Evolutionary conservation across 2,329 filamentous ascomycete genomes (phyloP), one percentile per base, ranked within the genome.

Genomic region (Trichoderma citrinoviride): DNA sequence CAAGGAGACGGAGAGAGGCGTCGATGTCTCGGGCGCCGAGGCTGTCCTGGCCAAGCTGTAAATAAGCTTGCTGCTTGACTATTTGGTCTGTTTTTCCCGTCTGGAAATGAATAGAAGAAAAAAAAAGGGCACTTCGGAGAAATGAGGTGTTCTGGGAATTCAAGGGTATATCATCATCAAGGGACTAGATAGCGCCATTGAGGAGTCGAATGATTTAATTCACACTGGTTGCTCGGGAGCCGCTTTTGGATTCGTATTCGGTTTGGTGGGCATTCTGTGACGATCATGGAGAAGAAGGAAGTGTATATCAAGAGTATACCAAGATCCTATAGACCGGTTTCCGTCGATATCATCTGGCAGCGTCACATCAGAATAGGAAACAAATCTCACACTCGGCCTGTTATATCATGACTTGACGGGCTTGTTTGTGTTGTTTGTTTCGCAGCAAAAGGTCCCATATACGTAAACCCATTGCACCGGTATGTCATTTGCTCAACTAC

Each of bases 1-100:
- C 79, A 88, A 86, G 73, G 92, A 96, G 81, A 77, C 79, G 27
- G 83, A 79, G 64, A 74, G 74, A 60, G 78, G 78, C 71, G 80
- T 82, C 62, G 78, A 78, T 65, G 77, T 78, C 67, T 84, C 83
- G 23, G 81, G 83, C 58, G 84, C 83, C 63, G 81, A 85, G 67
- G 82, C 78, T 65, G 80, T 86, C 56, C 74, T 87, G 66, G 75
- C 82, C 63, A 83, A 83, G 76, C 76, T 86, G 69, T 87, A 78
- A 77, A 25, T 14, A 50, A 23, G 52, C 12, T 5, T 15, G 14
- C 21, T n/a, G n/a, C n/a, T n/a, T n/a, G n/a, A n/a, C n/a, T n/a
- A n/a, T 49, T 23, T 40, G 7, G 2, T 19, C 37, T 17, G 17
- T 43, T 15, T 44, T 5, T 41, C 17, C 29, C 23, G 19, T 14